These are phyloP conservation scores for Ceratobasidium sp. DNA, from an alignment of 1,284 basidiomycete species.

Conservation along the genomic window DNA sequence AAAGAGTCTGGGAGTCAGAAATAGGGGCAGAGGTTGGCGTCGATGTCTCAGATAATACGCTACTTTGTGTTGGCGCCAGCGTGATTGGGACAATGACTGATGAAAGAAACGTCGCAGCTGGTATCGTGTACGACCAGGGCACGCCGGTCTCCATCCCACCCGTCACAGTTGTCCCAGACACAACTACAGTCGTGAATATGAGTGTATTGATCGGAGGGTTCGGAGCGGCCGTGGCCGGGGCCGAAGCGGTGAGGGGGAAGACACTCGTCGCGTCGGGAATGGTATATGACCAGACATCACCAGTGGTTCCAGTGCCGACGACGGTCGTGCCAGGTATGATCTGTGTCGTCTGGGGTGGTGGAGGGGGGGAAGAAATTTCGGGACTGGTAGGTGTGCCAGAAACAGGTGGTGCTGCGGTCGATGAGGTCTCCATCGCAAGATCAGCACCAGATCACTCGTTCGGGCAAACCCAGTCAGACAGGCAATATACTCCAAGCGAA, in stretches of 20 bases:
- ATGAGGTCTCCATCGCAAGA: conserved; percentile 24
- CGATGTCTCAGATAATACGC: not conserved
- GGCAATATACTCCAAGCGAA: not conserved
- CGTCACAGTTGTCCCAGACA: conserved; percentile 29
- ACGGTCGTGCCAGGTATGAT: conserved; percentile 41
- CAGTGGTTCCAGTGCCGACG: conserved; percentile 27
- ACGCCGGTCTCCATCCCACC: conserved; percentile 37
- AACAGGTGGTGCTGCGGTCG: not conserved
- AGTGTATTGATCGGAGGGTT: conserved; percentile 2
- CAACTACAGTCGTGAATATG: not conserved
- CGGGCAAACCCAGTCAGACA: not conserved
- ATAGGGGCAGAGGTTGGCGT: not conserved
- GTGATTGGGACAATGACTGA: conserved; percentile 25
- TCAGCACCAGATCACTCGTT: not conserved
- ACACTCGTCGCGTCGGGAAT: conserved; percentile 24
- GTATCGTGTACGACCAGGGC: conserved; percentile 43
- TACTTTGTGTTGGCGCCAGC: not conserved
- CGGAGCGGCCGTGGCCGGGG: conserved; percentile 11
- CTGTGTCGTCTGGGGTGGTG: conserved; percentile 6
- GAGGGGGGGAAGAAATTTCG: not conserved
- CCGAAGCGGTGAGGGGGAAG: conserved; percentile 4
- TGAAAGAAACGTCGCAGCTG: conserved; percentile 23
- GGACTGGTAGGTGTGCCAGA: not conserved
- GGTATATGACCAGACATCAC: conserved; percentile 44
- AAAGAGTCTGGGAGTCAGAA: not conserved